Percentiles rank a stretch among this genome's conserved stretches.
These are phyloP conservation scores for Mrakia hoshinonis DNA, from an alignment of 768 basidiomycete genomes.

Conservation along the genomic window DNA sequence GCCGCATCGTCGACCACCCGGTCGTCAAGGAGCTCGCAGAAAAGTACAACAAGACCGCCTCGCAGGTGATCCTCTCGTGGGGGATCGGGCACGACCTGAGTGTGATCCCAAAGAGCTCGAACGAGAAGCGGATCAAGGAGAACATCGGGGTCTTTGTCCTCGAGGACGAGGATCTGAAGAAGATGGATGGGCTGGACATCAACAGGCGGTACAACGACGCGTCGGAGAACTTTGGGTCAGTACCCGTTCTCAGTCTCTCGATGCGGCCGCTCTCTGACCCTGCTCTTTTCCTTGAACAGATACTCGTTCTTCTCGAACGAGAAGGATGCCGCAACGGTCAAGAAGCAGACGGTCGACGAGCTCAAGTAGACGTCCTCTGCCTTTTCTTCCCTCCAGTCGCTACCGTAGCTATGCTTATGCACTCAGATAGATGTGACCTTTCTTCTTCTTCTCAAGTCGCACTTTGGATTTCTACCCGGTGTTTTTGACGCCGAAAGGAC, in stretches of 20 bases:
- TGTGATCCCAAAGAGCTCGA: conserved; percentile 23
- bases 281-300: no score
- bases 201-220: conserved; percentile 15
- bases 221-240: conserved; percentile 14
- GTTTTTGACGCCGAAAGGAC: no score
- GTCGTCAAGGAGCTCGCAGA: conserved; percentile 15
- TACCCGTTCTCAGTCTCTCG: no score
- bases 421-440: no score
- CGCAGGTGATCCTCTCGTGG: conserved; percentile 19
- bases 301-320: conserved; percentile 13
- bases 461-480: no score
- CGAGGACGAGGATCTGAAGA: conserved; percentile 9
- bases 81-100: conserved; percentile 16
- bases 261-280: no score
- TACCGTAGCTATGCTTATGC: no score
- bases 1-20: conserved; percentile 24
- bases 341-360: conserved; percentile 21
- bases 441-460: no score
- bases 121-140: conserved; percentile 15
- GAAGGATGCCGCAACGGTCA: conserved; percentile 17
- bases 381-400: no score
- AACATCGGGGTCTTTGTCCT: conserved; percentile 23
- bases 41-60: conserved; percentile 17
- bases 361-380: neutral
- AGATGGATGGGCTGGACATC: conserved; percentile 18